Conservation (phyloP, 148 eudicot genomes). For the Talinum fruticosum region DNA sequence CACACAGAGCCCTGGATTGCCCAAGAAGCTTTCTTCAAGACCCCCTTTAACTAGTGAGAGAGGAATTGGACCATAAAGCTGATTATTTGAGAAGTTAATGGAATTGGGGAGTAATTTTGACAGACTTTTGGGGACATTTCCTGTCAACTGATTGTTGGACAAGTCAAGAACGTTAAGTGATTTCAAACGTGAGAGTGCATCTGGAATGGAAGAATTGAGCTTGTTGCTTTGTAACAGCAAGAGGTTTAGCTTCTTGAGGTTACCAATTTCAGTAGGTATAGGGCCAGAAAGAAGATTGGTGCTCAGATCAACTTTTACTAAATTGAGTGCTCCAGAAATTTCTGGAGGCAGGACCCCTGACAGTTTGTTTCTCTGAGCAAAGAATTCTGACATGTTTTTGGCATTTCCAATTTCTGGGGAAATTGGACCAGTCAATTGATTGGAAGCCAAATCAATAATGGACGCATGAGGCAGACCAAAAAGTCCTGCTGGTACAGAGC, state of each 20-base stretch:
- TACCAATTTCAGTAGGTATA: slow-evolving; percentile 61
- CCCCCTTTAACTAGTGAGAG: slow-evolving; percentile 51
- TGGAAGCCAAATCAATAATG: slow-evolving; percentile 65
- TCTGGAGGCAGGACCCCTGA: slow-evolving; percentile 63
- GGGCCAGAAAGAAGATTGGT: slow-evolving; percentile 65
- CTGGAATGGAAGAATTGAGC: slow-evolving; percentile 61
- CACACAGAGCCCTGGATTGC: slow-evolving; percentile 62
- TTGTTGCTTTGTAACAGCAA: slow-evolving; percentile 63
- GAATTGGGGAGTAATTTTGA: slow-evolving; percentile 54
- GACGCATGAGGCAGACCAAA: slow-evolving; percentile 61
- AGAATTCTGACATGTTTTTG: slow-evolving; percentile 62
- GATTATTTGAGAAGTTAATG: slow-evolving; percentile 67
- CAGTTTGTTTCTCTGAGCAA: slow-evolving; percentile 58
- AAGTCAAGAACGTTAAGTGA: slow-evolving; percentile 73
- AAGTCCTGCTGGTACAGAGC: slow-evolving; percentile 55
- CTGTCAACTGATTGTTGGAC: slow-evolving; percentile 57
- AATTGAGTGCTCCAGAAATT: slow-evolving; percentile 49
- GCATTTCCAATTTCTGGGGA: slow-evolving; percentile 50
- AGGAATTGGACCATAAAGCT: slow-evolving; percentile 71
- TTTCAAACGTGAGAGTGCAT: slow-evolving; percentile 52
- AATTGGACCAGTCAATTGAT: slow-evolving; percentile 53
- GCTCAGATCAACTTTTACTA: slow-evolving; percentile 79
- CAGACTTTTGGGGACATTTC: slow-evolving; percentile 58
- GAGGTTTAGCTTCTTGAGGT: slow-evolving; percentile 49
- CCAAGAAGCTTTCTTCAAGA: slow-evolving; percentile 56